Percentiles rank a stretch among this genome's conserved stretches.
Conservation (phyloP, 2,329 filamentous ascomycete genomes). For the Cercospora sojina region DNA sequence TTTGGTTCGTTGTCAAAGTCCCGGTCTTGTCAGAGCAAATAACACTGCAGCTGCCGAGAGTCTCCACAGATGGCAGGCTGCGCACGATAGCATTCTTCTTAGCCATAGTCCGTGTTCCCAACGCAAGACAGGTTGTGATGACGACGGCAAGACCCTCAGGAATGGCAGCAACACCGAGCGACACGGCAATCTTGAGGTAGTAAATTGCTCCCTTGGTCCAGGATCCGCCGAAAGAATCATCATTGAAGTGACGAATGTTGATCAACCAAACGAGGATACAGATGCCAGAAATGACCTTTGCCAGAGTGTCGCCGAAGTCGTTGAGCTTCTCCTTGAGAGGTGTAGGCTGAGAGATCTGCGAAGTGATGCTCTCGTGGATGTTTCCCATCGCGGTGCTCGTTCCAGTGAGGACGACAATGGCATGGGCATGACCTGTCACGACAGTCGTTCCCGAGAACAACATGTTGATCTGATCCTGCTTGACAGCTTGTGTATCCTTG, state of each 20-base stretch:
- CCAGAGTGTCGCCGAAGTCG: slow-evolving; percentile 91
- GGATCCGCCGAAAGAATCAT: slow-evolving; percentile 79
- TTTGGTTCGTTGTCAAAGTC: slow-evolving; percentile 96
- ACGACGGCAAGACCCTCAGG: slow-evolving; percentile 96
- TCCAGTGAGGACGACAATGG: slow-evolving; percentile 87
- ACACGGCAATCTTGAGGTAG: slow-evolving; percentile 98
- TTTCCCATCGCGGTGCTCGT: slow-evolving; percentile 92
- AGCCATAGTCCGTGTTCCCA: slow-evolving; percentile 98
- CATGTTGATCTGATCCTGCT: slow-evolving; percentile 97
- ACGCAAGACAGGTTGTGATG: slow-evolving; percentile 95
- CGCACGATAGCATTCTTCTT: slow-evolving; percentile 97
- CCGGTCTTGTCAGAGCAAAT: slow-evolving; percentile 99
- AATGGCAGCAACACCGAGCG: slow-evolving; percentile 94
- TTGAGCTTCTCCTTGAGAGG: slow-evolving; percentile 98
- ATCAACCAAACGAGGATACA: slow-evolving; percentile 97
- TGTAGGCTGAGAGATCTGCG: slow-evolving; percentile 96
- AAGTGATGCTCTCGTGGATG: slow-evolving; percentile 97
- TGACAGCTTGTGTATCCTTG: slow-evolving; percentile 78
- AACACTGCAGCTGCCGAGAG: slow-evolving; percentile 96
- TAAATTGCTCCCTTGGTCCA: slow-evolving; percentile 98
- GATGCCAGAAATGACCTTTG: slow-evolving; percentile 97
- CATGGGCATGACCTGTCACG: slow-evolving; percentile 87
- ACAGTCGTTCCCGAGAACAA: slow-evolving; percentile 98
- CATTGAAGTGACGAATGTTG: slow-evolving; percentile 96
- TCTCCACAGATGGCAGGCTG: slow-evolving; percentile 94